Evolutionary conservation across 805 yeast genomes (phyloP), one percentile per base, ranked within the genome.

Genomic region (Cyberlindnera maritima): DNA sequence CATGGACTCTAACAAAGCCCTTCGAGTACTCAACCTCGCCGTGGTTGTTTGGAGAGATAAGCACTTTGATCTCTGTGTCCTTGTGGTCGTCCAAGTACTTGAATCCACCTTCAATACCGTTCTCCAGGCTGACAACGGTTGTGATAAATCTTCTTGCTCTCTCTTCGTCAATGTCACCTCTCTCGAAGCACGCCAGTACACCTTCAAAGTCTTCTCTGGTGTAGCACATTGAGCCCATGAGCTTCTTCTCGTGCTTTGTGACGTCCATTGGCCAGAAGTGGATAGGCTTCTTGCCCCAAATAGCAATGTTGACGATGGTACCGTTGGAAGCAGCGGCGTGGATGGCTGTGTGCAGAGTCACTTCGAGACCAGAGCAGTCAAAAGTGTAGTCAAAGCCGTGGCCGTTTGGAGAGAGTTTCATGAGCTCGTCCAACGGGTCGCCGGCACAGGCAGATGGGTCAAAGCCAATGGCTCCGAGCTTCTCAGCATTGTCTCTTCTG

Each of bases 151-250:
- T 58, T 54, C 62, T 70, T 23, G 76, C 71, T 35, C 70, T 71
- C 14, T 72, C 74, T 10, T 74, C 50, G 28, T 64, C 67, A 47
- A 81, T 77, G 29, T 60, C 55, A 14, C 82, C 82, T 2, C 63
- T 54, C 5, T 68, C 71, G 43, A 82, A 64, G 9, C 83, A 81
- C 0, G 60, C 65, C 18, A 80, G 69, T 3, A 81, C 86, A 39
- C 74, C 77, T 54, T 72, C 75, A 50, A 82, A 81, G 61, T 82
- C 88, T 46, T 65, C 65, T 18, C 73, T 70, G 3, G 76, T 74
- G 59, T 81, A 81, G 48, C 85, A 80, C 70, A 81, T 79, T 2
- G 85, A 79, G 2, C 86, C 88, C 36, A 80, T 72, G 32, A 77
- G 65, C 39, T 62, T 62, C 57, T 78, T 81, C 59, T 83, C 88